Conservation (phyloP, 345 rosid species). For the Salix udensis region DNA sequence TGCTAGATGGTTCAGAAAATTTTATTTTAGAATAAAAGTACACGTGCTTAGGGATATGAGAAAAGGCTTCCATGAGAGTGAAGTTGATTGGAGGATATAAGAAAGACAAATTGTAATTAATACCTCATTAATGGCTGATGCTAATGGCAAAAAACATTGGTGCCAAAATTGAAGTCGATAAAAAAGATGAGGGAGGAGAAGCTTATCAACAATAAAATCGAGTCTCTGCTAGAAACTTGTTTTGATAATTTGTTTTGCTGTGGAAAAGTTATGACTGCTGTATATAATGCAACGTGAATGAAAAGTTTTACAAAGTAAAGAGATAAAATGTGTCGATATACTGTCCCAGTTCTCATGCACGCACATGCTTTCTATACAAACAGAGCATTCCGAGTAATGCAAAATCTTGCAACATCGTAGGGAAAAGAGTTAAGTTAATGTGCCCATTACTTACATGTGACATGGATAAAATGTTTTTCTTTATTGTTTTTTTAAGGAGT, state of each 20-base stretch:
- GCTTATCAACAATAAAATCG: neutral
- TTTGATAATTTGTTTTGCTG: neutral
- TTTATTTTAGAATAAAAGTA: neutral
- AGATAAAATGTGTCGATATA: neutral
- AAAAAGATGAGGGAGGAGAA: neutral
- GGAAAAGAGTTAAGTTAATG: neutral
- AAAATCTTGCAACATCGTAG: neutral
- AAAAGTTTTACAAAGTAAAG: neutral
- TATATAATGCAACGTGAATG: neutral
- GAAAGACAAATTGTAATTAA: neutral
- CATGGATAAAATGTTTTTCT: neutral
- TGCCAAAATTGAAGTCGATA: neutral
- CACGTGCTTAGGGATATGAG: neutral
- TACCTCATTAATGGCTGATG: neutral
- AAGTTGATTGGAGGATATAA: slow-evolving; percentile 1
- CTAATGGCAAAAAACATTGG: neutral
- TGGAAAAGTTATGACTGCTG: neutral
- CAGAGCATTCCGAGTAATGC: neutral
- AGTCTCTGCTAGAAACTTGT: neutral
- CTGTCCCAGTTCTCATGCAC: neutral
- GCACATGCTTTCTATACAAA: neutral
- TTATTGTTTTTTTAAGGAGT: neutral
- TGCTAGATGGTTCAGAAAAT: neutral
- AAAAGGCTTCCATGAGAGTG: neutral
- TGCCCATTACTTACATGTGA: neutral